Conservation (phyloP, 1,139 yeast genomes). For the Blastobotrys niveus region DNA sequence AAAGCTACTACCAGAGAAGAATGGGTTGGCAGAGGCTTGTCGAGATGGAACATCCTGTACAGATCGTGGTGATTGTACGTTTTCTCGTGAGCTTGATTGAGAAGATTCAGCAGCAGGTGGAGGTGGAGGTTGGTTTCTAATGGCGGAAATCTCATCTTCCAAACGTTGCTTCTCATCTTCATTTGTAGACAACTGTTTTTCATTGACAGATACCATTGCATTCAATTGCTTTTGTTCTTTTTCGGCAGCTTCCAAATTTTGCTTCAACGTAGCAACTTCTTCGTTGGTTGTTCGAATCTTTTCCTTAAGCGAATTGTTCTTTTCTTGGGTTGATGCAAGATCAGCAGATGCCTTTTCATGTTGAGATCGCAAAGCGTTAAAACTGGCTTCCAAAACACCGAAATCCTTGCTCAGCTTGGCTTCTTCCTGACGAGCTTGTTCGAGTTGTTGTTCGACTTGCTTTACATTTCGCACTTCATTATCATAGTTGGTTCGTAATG, state of each 20-base stretch:
- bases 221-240: constrained; percentile 54
- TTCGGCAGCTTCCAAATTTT: constrained; percentile 47
- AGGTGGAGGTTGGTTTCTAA: neutral
- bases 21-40: constrained; percentile 25
- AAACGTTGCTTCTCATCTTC: constrained; percentile 47
- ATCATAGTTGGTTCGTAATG: constrained; percentile 67
- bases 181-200: constrained; percentile 61
- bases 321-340: constrained; percentile 60
- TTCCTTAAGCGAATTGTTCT: constrained; percentile 58
- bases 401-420: constrained; percentile 70
- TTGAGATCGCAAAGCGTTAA: constrained; percentile 64
- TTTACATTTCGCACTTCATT: constrained; percentile 61
- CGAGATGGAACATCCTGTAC: constrained; percentile 4
- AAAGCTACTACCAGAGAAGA: constrained; percentile 25
- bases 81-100: no score
- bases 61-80: neutral
- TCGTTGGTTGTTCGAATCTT: constrained; percentile 61
- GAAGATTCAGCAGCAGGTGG: neutral
- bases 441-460: constrained; percentile 58
- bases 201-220: constrained; percentile 59
- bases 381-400: constrained; percentile 74
- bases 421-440: constrained; percentile 59
- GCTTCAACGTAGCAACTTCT: constrained; percentile 54
- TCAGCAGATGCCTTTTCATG: constrained; percentile 56
- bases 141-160: constrained; percentile 30